Evolutionary conservation across 306 rosid genomes (phyloP), one percentile per base, ranked within the genome.

Genomic region (Sicyos edulis): DNA sequence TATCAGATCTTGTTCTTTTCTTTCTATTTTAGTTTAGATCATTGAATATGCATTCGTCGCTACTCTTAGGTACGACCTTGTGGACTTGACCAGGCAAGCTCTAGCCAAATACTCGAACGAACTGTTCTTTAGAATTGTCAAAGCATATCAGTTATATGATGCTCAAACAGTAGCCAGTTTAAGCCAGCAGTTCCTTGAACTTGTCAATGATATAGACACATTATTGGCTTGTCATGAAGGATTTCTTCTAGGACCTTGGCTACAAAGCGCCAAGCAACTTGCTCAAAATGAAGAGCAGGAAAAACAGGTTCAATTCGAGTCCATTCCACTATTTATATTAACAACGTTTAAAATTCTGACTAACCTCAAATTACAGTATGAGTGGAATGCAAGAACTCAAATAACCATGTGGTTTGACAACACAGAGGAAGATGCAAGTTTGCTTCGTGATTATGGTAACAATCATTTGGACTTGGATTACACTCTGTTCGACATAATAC

Each of bases 351-450:
- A 53, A 26, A 34, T 32, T 7, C 20, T 71, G 37, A 71, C 19
- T 69, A 49, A 78, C 78, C 55, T 54, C 20, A 56, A 68, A 69
- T 68, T 75, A 63, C 90, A 87, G 95, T 92, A 74, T 78, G 97
- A 92, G 82, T 92, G 97, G 95, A 92, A 89, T 78, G 96, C 95
- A 62, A 89, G 95, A 85, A 89, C 95, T 55, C 96, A 92, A 82
- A 86, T 92, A 82, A 92, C 97, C 60, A 92, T 92, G 97, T 92
- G 97, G 96, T 87, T 82, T 56, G 97, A 92, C 88, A 92, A 87
- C 92, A 63, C 89, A 21, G 76, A 82, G 54, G 88, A 85, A 56
- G 92, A 87, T 77, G 86, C 97, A 53, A 89, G 97, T 76, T 82
- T 92, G 70, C 97, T 92, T 72, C 93, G 85, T 8, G 95, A 92